Evolutionary conservation across 768 basidiomycete genomes (phyloP).

Genomic region (Termitomyces sp.): DNA sequence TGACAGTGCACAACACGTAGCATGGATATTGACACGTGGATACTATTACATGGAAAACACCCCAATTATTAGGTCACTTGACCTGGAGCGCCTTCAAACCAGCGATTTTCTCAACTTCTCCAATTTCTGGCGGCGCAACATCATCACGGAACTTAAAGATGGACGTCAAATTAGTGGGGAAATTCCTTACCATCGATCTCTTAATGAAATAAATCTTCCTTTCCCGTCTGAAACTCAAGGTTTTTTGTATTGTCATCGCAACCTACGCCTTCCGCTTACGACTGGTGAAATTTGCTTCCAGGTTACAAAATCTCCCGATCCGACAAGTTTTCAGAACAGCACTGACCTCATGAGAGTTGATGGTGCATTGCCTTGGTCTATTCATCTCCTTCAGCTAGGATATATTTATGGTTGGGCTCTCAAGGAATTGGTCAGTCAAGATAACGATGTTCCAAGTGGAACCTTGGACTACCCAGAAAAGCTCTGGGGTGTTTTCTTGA

Average conservation of each 20-base stretch:
- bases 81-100: neutral
- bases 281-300: neutral
- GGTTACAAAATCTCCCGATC: neutral
- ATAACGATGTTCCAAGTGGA: neutral
- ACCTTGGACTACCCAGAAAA: neutral
- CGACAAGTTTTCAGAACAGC: neutral
- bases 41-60: accelerated
- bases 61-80: neutral
- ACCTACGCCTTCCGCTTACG: neutral
- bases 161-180: neutral
- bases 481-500: neutral
- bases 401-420: neutral
- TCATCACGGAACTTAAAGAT: neutral
- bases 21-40: neutral
- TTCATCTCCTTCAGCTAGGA: neutral
- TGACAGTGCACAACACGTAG: neutral
- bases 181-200: neutral
- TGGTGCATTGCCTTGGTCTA: neutral
- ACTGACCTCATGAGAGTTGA: neutral
- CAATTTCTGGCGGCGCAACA: neutral
- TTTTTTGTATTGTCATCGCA: neutral
- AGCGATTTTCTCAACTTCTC: neutral
- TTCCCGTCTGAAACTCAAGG: neutral
- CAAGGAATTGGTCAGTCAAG: neutral
- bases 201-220: neutral